These are phyloP conservation scores for Pythium periplocum DNA, from an alignment of 352 stramenopile species.

Conservation along the genomic window DNA sequence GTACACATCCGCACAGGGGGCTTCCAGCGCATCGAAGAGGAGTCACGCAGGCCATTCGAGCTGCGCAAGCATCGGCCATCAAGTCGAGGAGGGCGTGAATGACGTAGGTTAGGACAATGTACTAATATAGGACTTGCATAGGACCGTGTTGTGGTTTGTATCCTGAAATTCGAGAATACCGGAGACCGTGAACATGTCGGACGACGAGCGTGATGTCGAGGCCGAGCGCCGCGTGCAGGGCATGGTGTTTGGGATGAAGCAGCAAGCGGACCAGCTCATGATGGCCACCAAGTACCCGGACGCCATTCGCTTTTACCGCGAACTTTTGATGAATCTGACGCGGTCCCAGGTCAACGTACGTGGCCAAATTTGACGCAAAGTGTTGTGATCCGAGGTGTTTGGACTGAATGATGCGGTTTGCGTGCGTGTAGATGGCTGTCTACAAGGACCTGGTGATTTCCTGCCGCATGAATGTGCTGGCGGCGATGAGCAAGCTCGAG, in stretches of 20 bases:
- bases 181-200: conserved; percentile 9
- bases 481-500: conserved; percentile 48
- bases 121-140: conserved; percentile 20
- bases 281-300: conserved; percentile 37
- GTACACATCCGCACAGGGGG: conserved; percentile 60
- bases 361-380: too few relatives aligned
- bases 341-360: conserved; percentile 54
- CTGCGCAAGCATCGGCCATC: conserved; percentile 13
- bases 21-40: conserved; percentile 79
- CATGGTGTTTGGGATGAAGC: conserved; percentile 46
- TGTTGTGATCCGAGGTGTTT: background rate
- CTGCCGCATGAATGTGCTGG: conserved; percentile 65
- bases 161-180: conserved; percentile 4
- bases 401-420: conserved; percentile 1
- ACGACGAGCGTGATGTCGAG: conserved; percentile 37
- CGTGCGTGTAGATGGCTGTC: conserved; percentile 27
- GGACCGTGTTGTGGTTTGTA: conserved; percentile 4
- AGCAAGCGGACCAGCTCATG: conserved; percentile 61
- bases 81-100: background rate
- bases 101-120: conserved; percentile 5
- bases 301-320: conserved; percentile 55
- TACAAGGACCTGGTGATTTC: conserved; percentile 58
- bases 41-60: conserved; percentile 23
- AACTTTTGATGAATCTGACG: conserved; percentile 68
- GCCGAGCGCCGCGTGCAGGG: conserved; percentile 35